Base-by-base conservation (phyloP, 2,329 filamentous ascomycete species). In the Fusarium anguioides region DNA sequence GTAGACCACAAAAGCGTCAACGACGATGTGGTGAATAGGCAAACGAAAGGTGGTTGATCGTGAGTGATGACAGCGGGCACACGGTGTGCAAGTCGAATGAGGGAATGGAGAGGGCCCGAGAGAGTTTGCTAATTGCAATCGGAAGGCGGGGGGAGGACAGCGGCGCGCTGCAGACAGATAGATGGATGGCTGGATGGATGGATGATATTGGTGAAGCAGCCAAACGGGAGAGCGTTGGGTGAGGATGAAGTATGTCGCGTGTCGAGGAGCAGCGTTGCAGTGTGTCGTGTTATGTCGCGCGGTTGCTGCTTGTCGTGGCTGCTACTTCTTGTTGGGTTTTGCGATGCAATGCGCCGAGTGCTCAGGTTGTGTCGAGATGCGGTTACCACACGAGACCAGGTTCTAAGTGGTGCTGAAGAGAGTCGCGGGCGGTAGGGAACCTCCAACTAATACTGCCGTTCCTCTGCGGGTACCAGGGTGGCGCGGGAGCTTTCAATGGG, bases 331-430 rank as follows among this genome's bases (percentile, higher is more conserved):
- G 63, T 56, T 64, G 46, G 45, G 48, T 56, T 67, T 60, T 57
- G 60, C 65, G 61, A 63, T 67, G 45, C 48, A 60, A 65, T 65
- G 62, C 60, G 70, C 66, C 66, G 53, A 58, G 59, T 52, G 61
- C 53, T 68, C 41, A 64, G 56, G 60, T 73, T 67, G 60, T 69
- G 68, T 72, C 65, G 52, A 68, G 65, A 62, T 69, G 66, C 48
- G 57, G 57, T 73, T 65, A 71, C 65, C 68, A 72, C 71, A 73
- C 69, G 63, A 73, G 69, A 73, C 71, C 60, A 72, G 65, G 69
- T 71, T 69, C 68, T 67, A 60, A 68, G 62, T 65, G 64, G 60
- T 65, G 68, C 69, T 72, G 54, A 35, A 47, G 50, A 59, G 58
- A 53, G 62, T 59, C 60, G 66, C 53, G 56, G 66, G 65, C 66